Evolutionary conservation across 208 protist species (phyloP), one percentile per base, ranked within the genome.

Genomic region (Leishmania turanica): DNA sequence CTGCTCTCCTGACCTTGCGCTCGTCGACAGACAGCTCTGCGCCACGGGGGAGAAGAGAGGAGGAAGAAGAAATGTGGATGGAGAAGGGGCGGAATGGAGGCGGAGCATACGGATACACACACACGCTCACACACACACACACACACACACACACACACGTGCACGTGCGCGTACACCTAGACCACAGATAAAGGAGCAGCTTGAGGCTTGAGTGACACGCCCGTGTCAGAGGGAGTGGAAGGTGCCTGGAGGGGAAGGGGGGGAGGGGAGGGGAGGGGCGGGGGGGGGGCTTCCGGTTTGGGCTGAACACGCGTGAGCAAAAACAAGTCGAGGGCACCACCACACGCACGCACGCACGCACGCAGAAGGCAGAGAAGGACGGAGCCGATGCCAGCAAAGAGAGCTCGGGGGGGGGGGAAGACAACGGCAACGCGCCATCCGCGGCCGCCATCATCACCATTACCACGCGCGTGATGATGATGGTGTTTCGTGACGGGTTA

Each of bases 331-430:
- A 64, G 58, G 27, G 24, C 8, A 13, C 58, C 58, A 64, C 42
- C 42, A 83, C 54, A 60, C 56, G 9, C 58, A 64, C 40, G 64
- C 49, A 64, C 40, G 64, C 49, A 83, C 54, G 47, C 31, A 21
- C 54, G 2, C 42, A 9, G 5, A 83, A 1, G 5, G 9, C 58
- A 64, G 24, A 9, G 58, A 31, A 15, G 7, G 58, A 64, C 58
- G 3, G 24, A 9, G 1, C 24, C 27, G 58, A 34, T 64, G 58
- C 8, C 58, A 9, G 27, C 0, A n/a, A 24, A 64, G 58, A 64
- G 27, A 15, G 27, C 58, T n/a, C 27, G 34, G 58, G 3, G 58
- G 37, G 34, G n/a, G n/a, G n/a, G n/a, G n/a, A n/a, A n/a, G 3
- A 31, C 58, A 64, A 34, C 5, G 24, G 6, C 19, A 58, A 24